Evolutionary conservation across 164 flowering plant genomes (phyloP), one percentile per base, ranked within the genome.

Genomic region (Dillenia suffruticosa): DNA sequence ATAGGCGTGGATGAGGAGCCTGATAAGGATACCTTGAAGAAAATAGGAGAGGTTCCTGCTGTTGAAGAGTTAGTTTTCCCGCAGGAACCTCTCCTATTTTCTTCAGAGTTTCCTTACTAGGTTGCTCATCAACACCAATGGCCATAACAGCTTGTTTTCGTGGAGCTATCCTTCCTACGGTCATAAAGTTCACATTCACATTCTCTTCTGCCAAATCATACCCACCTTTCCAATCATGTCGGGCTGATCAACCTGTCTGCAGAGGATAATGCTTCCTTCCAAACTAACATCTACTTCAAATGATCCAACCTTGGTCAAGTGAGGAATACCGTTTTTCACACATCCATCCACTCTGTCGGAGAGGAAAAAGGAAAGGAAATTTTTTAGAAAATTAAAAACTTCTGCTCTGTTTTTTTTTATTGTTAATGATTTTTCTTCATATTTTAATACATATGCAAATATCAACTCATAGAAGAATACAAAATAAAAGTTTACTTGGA

Each of bases 201-300:
- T 89, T 89, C 65, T 81, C 86, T 74, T 80, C 82, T 1, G 86
- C 96, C 59, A 88, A 56, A 90, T 63, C 72, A 81, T 87, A 8
- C 96, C 96, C 9, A 90, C 96, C 47, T 12, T 77, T 19, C 96
- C 96, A 43, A 90, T 90, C 88, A 90, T 82, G 9, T 92, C 96
- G 0, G 96, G 98, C 66, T 90, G 96, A 72, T 92, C 98, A 13
- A 90, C 92, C 62, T 92, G 98, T 62, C 89, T 84, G 84, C 98
- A 92, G 10, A 92, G 82, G 13, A 92, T 83, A 14, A 90, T 67
- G 68, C 84, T 92, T 5, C 96, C 96, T 66, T 92, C 98, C 73
- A 92, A 69, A 56, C 89, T 88, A 67, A 90, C 96, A 65, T 90
- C 92, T 40, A 92, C 95, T n/a, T 84, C 93, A 64, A 90, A 92